Evolutionary conservation across 148 eudicot genomes (phyloP).

Genomic region (Rhododendron williamsianum): DNA sequence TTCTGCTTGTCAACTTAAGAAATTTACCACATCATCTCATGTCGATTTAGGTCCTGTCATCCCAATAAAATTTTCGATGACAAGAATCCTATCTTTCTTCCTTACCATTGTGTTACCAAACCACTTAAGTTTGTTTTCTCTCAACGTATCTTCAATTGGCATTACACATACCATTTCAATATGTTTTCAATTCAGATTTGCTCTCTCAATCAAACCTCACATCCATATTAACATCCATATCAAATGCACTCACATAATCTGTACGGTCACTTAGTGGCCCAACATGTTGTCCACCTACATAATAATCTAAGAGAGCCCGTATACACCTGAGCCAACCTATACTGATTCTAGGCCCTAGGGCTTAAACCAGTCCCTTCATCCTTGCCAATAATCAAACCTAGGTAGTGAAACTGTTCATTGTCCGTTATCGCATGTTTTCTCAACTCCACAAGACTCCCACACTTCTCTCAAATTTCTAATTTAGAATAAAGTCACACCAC

Average conservation of each 20-base stretch:
- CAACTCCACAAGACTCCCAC: background rate
- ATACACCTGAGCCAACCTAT: background rate
- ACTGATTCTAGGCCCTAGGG: background rate
- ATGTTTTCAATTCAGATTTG: background rate
- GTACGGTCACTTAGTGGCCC: background rate
- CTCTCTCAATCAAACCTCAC: background rate
- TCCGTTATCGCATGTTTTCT: background rate
- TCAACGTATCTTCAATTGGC: background rate
- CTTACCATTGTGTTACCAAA: background rate
- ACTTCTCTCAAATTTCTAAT: background rate
- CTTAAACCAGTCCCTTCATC: background rate
- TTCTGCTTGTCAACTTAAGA: background rate
- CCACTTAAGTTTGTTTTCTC: background rate
- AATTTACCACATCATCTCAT: background rate
- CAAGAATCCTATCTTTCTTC: background rate
- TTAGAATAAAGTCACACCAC: background rate
- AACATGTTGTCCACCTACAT: background rate
- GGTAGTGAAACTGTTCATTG: background rate
- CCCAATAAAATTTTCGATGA: background rate
- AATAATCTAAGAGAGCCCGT: background rate
- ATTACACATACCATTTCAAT: background rate
- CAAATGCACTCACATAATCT: no score
- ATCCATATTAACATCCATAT: background rate
- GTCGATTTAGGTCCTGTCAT: background rate
- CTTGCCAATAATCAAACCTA: background rate